Percentiles rank a stretch among this genome's conserved stretches.
These are phyloP conservation scores for Komagataella mondaviorum DNA, from an alignment of 805 yeast species.

Conservation along the genomic window DNA sequence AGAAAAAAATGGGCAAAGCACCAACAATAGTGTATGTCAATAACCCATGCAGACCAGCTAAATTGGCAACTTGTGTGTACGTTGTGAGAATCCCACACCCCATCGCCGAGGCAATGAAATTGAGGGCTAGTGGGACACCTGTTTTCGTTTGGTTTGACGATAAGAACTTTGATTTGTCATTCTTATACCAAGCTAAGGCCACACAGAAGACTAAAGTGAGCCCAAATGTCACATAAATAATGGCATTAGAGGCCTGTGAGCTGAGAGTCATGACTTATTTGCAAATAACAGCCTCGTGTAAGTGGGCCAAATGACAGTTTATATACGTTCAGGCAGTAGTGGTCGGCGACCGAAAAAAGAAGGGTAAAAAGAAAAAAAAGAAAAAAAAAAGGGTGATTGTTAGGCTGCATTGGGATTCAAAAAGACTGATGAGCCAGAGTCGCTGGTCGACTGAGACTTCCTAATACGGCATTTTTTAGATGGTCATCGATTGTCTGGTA, in stretches of 20 bases:
- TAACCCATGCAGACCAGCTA: conserved; percentile 79
- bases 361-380: not conserved
- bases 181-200: conserved; percentile 43
- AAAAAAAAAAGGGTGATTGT: not conserved
- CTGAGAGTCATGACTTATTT: conserved; percentile 8
- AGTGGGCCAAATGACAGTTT: not conserved
- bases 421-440: not conserved
- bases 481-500: not conserved
- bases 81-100: conserved; percentile 85
- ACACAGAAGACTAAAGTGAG: conserved; percentile 39
- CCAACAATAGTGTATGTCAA: conserved; percentile 71
- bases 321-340: not conserved
- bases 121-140: conserved; percentile 72
- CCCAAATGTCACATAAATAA: conserved; percentile 48
- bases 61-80: conserved; percentile 75
- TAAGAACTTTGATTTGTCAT: conserved; percentile 42
- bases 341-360: not conserved
- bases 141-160: conserved; percentile 71
- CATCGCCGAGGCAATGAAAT: conserved; percentile 78
- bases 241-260: conserved; percentile 39
- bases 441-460: not conserved
- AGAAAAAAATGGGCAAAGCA: conserved; percentile 74
- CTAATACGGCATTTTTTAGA: not conserved
- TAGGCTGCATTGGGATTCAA: not conserved
- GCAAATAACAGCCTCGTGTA: not conserved